Evolutionary conservation across 2,329 filamentous ascomycete genomes (phyloP).

Genomic region (Aspergillus sp.): DNA sequence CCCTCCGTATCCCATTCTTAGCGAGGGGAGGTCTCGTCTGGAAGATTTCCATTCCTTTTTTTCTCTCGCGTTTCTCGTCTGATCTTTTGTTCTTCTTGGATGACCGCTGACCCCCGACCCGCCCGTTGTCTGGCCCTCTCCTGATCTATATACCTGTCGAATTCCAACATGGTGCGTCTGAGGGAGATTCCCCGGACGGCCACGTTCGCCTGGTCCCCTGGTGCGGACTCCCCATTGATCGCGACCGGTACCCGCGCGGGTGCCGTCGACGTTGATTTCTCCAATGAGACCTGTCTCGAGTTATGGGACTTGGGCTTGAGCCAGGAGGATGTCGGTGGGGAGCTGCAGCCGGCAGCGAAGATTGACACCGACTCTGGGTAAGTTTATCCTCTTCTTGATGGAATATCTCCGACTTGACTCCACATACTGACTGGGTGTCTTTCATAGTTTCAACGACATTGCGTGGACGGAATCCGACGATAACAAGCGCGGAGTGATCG

Average conservation of each 20-base stretch:
- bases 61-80: constrained; percentile 12
- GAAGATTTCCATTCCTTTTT: constrained; percentile 10
- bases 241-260: constrained; percentile 93
- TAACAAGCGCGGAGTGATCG: constrained; percentile 83
- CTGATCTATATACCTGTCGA: constrained; percentile 18
- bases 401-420: neutral
- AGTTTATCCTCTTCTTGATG: neutral
- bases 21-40: constrained; percentile 24
- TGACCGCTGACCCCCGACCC: constrained; percentile 13
- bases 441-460: constrained; percentile 85
- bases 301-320: constrained; percentile 92
- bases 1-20: constrained; percentile 27
- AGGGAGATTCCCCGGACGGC: constrained; percentile 95
- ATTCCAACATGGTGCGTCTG: constrained; percentile 78
- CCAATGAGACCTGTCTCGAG: constrained; percentile 93
- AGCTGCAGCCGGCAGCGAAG: constrained; percentile 81
- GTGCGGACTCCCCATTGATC: constrained; percentile 72
- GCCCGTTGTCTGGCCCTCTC: constrained; percentile 15
- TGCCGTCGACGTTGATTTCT: constrained; percentile 95
- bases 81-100: constrained; percentile 14
- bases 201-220: constrained; percentile 94
- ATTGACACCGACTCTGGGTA: constrained; percentile 89
- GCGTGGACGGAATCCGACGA: constrained; percentile 85
- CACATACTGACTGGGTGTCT: constrained; percentile 19
- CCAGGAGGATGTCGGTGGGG: constrained; percentile 68